Evolutionary conservation across 108 stramenopile species (phyloP).

Genomic region (Seminavis robusta): DNA sequence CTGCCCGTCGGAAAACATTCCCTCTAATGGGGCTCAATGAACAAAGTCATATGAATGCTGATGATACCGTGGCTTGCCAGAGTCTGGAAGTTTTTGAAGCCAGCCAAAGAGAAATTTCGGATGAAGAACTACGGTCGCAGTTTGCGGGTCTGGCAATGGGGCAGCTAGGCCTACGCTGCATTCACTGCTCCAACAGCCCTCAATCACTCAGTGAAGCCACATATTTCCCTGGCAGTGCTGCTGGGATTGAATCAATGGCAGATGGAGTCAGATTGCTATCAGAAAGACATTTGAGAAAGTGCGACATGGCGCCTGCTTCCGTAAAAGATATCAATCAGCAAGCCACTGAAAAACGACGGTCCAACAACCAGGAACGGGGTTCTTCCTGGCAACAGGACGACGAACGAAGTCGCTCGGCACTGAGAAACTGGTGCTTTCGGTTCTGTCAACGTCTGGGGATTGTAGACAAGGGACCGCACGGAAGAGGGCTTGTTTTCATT

Average conservation of each 20-base stretch:
- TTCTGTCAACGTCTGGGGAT: slow-evolving; percentile 1
- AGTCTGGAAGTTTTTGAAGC: neutral
- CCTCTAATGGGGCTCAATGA: neutral
- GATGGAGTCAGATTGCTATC: slow-evolving; percentile 3
- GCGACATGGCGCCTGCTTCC: neutral
- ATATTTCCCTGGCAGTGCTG: slow-evolving; percentile 2
- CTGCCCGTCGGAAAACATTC: neutral
- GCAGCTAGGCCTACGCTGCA: neutral
- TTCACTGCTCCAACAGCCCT: slow-evolving; percentile 1
- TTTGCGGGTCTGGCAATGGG: neutral
- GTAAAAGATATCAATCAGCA: slow-evolving; percentile 2
- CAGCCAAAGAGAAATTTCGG: neutral
- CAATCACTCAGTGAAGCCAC: neutral
- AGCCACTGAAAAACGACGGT: neutral
- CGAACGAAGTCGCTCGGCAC: neutral
- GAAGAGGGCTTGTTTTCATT: neutral
- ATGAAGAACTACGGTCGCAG: neutral
- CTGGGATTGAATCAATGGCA: neutral
- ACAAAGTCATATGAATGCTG: neutral
- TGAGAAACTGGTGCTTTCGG: neutral
- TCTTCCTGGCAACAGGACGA: slow-evolving; percentile 1
- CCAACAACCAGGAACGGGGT: neutral
- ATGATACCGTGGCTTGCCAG: neutral
- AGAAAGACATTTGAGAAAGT: neutral
- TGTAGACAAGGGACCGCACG: neutral